These are phyloP conservation scores for Ocimum tenuiflorum DNA, from an alignment of 257 asterid genomes.

Conservation along the genomic window DNA sequence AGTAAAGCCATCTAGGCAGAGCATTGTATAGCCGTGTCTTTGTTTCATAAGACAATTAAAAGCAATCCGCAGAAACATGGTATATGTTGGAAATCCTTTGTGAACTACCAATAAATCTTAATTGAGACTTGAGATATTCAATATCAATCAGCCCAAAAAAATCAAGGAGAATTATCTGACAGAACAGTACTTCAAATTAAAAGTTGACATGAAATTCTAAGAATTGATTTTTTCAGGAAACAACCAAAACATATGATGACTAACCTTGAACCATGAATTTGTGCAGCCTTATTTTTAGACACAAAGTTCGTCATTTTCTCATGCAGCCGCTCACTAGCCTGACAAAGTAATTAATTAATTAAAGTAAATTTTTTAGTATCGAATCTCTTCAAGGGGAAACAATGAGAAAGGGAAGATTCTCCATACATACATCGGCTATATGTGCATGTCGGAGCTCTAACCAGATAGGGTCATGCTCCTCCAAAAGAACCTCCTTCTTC, in stretches of 20 bases:
- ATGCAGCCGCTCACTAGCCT: slow-evolving; percentile 93
- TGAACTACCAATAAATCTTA: background rate
- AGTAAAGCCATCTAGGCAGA: background rate
- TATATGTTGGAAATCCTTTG: background rate
- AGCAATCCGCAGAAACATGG: background rate
- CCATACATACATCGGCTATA: slow-evolving; percentile 87
- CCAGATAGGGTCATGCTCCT: slow-evolving; percentile 99
- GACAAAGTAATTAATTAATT: slow-evolving; percentile 31
- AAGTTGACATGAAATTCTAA: background rate
- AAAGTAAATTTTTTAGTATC: slow-evolving; percentile 8
- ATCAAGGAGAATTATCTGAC: background rate
- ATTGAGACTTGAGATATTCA: background rate
- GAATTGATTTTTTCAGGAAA: background rate
- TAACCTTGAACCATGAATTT: slow-evolving; percentile 93
- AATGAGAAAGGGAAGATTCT: slow-evolving; percentile 1
- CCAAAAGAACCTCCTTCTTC: slow-evolving; percentile 95
- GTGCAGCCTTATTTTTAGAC: slow-evolving; percentile 93
- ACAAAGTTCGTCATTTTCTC: slow-evolving; percentile 95
- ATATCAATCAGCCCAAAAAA: slow-evolving; percentile 1
- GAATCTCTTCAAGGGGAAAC: slow-evolving; percentile 1
- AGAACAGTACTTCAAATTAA: background rate
- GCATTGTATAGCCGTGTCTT: background rate
- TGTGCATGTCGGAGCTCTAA: slow-evolving; percentile 97
- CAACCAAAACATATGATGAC: slow-evolving; percentile 17
- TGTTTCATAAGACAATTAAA: background rate